These are phyloP conservation scores for Persicaria maculosa DNA, from an alignment of 148 eudicot genomes.

Conservation along the genomic window DNA sequence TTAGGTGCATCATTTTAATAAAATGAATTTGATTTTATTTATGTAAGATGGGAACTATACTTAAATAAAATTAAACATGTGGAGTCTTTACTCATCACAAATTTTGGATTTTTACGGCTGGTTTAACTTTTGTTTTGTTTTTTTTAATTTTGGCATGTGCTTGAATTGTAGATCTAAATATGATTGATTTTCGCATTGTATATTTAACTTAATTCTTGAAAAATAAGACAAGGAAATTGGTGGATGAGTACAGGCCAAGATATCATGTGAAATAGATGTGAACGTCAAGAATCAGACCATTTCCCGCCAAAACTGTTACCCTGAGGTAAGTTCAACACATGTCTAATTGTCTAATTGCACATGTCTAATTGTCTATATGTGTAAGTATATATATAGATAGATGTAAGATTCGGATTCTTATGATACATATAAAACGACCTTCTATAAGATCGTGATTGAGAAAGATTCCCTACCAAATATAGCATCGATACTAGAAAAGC, in stretches of 20 bases:
- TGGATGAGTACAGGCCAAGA: conserved; percentile 38
- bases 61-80: too few relatives aligned
- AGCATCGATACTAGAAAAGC: too few relatives aligned
- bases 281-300: conserved; percentile 39
- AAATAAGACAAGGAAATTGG: not conserved
- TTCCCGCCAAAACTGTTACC: conserved; percentile 51
- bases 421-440: too few relatives aligned
- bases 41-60: too few relatives aligned
- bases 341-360: not conserved
- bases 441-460: too few relatives aligned
- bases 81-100: too few relatives aligned
- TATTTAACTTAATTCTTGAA: too few relatives aligned
- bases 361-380: not conserved
- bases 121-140: not conserved
- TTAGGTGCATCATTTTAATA: not conserved
- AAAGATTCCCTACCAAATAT: too few relatives aligned
- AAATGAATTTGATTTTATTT: not conserved
- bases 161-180: too few relatives aligned
- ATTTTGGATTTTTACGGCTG: not conserved
- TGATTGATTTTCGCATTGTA: too few relatives aligned
- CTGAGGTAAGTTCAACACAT: conserved; percentile 27
- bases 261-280: conserved; percentile 53
- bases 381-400: not conserved
- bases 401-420: too few relatives aligned
- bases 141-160: too few relatives aligned